phyloP scores from a whole-genome alignment of 2,329 filamentous ascomycete genomes.

The Ophiocordyceps robertsii region DNA sequence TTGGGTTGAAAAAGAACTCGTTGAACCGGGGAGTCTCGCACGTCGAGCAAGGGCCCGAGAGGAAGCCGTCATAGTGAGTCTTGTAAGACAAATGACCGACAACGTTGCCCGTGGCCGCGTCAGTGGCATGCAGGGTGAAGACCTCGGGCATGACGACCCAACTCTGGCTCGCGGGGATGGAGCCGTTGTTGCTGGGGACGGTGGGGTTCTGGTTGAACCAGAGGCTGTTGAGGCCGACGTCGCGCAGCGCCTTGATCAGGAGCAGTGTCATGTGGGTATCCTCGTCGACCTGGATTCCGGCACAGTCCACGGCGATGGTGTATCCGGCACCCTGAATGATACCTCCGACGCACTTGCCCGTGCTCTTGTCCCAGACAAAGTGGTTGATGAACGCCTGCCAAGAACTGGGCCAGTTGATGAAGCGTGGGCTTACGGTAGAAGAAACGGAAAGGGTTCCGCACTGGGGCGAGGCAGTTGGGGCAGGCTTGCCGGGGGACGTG shows the following conservation, averaged over 20 bases:
- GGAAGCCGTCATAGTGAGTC: constrained; percentile 23
- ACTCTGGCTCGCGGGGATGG: constrained; percentile 13
- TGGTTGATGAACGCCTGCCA: constrained; percentile 25
- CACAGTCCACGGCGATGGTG: constrained; percentile 22
- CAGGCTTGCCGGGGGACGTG: constrained; percentile 13
- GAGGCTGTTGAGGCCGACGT: constrained; percentile 23
- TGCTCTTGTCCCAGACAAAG: constrained; percentile 24
- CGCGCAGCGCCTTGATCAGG: constrained; percentile 23
- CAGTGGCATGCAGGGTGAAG: constrained; percentile 20
- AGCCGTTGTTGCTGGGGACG: constrained; percentile 18
- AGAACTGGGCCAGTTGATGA: constrained; percentile 24
- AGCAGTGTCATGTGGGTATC: constrained; percentile 26
- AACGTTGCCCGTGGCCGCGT: constrained; percentile 16
- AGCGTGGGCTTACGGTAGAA: constrained; percentile 21
- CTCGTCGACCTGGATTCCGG: constrained; percentile 21
- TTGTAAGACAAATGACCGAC: constrained; percentile 22
- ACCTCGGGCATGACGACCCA: constrained; percentile 27
- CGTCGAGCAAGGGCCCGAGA: constrained; percentile 20
- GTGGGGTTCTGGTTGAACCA: constrained; percentile 26
- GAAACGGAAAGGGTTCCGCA: constrained; percentile 17
- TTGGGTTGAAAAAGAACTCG: constrained; percentile 21
- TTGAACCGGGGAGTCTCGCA: constrained; percentile 23
- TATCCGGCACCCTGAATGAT: constrained; percentile 20
- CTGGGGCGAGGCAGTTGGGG: constrained; percentile 15
- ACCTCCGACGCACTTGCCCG: constrained; percentile 18